Evolutionary conservation across 352 stramenopile genomes (phyloP), one percentile per base, ranked within the genome.

Genomic region (Globisporangium okanoganense): DNA sequence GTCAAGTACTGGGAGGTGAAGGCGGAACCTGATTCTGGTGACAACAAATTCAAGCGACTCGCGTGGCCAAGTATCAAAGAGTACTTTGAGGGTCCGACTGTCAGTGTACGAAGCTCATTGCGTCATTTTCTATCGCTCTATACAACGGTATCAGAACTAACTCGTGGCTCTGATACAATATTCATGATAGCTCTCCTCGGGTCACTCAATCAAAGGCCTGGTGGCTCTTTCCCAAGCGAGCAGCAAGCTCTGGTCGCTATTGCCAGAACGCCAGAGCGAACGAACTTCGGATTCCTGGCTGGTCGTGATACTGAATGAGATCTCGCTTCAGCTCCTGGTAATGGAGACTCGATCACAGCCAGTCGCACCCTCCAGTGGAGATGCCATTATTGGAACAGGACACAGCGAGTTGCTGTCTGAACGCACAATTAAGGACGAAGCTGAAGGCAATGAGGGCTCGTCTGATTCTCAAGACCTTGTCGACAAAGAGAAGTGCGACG

Each of bases 31-130:
- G 8, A 1, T 22, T 14, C 41, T n/a, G 40, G n/a, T n/a, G n/a
- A n/a, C 43, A 14, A 13, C 25, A 27, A 40, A 16, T n/a, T 9
- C 29, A 43, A 59, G 13, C 50, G 64, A 24, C 22, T 78, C 25
- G 43, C 60, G 35, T 84, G 73, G 73, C 73, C 75, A 22, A 76
- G 68, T 9, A 59, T 84, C 52, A 74, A 72, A 52, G 71, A 76
- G 24, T 82, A 66, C 25, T 74, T 82, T 24, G 71, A 69, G 9
- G 68, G 69, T 29, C 61, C 62, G 3, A 38, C 40, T 5, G 49
- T 70, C 45, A 25, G 36, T 48, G 75, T 82, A 58, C 33, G 73
- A 54, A 2, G 5, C 6, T 12, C 0, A 10, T 41, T 8, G 7
- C 10, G 6, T 20, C 20, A 4, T 14, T 27, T 41, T 56, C 27